These are phyloP conservation scores for Corymbia maculata DNA, from an alignment of 345 rosid genomes.

Conservation along the genomic window DNA sequence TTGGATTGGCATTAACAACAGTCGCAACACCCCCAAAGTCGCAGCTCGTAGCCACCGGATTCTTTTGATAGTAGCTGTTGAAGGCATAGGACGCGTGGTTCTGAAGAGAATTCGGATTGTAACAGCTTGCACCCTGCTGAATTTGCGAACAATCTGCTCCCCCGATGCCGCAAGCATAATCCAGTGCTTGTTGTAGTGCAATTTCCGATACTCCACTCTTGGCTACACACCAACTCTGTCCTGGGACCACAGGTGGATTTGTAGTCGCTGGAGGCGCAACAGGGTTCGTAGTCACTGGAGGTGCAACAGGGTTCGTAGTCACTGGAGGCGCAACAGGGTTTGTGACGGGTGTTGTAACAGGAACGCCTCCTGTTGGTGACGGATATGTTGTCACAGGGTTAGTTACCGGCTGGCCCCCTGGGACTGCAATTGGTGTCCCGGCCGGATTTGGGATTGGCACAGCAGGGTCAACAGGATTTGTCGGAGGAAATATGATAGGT, in stretches of 20 bases:
- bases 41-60: conserved; percentile 71
- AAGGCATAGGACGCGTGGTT: conserved; percentile 90
- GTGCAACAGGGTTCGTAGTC: conserved; percentile 16
- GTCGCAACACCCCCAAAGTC: conserved; percentile 79
- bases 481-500: conserved; percentile 25
- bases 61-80: conserved; percentile 90
- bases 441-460: conserved; percentile 39
- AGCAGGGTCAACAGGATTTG: neutral
- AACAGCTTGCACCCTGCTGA: conserved; percentile 80
- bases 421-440: conserved; percentile 29
- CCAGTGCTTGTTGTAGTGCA: conserved; percentile 64
- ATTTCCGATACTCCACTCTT: conserved; percentile 47
- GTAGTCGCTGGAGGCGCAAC: conserved; percentile 53
- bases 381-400: conserved; percentile 72
- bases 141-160: conserved; percentile 86
- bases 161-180: conserved; percentile 89
- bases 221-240: conserved; percentile 91
- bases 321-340: conserved; percentile 49
- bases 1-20: conserved; percentile 59
- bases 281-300: conserved; percentile 26
- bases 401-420: conserved; percentile 47
- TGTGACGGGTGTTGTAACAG: conserved; percentile 27
- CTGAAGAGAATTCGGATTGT: conserved; percentile 54
- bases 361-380: conserved; percentile 32
- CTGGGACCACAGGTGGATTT: conserved; percentile 55